phyloP scores from a whole-genome alignment of 257 asterid genomes.

The Apocynum venetum region DNA sequence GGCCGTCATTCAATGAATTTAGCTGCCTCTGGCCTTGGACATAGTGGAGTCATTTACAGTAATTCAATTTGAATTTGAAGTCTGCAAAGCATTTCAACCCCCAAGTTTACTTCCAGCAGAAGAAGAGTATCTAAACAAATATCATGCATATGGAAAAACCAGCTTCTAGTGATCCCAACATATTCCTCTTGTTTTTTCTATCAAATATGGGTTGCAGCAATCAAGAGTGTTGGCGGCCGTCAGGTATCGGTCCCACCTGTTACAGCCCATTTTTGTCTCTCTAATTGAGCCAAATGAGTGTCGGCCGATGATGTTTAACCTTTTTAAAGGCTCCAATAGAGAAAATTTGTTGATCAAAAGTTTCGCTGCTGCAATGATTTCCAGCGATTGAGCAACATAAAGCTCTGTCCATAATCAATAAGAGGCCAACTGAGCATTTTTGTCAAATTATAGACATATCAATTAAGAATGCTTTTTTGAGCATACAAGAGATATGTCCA shows the following conservation, averaged over 20 bases:
- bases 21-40: conserved; percentile 4
- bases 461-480: background rate
- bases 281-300: background rate
- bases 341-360: background rate
- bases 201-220: background rate
- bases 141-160: conserved; percentile 1
- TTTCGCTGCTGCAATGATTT: background rate
- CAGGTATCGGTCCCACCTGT: conserved; percentile 7
- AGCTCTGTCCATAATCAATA: background rate
- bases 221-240: conserved; percentile 10
- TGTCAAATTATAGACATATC: background rate
- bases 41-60: background rate
- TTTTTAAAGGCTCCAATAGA: background rate
- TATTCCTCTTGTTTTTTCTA: conserved; percentile 7
- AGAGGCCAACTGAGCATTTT: background rate
- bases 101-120: conserved; percentile 12
- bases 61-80: background rate
- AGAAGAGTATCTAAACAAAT: conserved; percentile 11
- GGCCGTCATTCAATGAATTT: conserved; percentile 38
- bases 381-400: background rate
- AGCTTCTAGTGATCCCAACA: conserved; percentile 16
- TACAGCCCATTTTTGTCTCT: background rate
- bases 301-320: conserved; percentile 3
- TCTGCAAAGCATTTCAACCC: conserved; percentile 15
- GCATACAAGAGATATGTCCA: background rate